phyloP scores from a whole-genome alignment of 352 stramenopile species.

The Phytopythium aichiense region DNA sequence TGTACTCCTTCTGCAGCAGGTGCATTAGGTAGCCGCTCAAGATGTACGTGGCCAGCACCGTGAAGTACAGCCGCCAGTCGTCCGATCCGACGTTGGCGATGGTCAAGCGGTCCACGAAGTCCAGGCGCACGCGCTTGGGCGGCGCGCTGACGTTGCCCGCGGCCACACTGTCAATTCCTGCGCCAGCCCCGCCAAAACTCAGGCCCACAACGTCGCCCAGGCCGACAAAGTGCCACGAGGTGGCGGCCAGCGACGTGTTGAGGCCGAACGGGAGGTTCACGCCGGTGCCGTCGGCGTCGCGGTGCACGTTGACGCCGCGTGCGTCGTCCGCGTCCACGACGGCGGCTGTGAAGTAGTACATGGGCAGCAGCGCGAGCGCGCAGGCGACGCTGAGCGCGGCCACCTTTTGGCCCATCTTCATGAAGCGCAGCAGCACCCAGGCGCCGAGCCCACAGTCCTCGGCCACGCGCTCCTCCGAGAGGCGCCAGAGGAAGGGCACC shows the following conservation, averaged over 20 bases:
- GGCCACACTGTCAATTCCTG: slow-evolving; percentile 3
- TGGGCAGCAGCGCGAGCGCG: slow-evolving; percentile 63
- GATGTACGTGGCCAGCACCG: slow-evolving; percentile 44
- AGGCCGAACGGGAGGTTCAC: slow-evolving; percentile 11
- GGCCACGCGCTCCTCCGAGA: slow-evolving; percentile 55
- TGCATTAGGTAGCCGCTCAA: slow-evolving; percentile 56
- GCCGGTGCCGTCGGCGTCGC: slow-evolving; percentile 19
- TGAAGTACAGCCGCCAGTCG: slow-evolving; percentile 61
- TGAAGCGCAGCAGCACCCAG: slow-evolving; percentile 74
- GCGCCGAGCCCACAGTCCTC: slow-evolving; percentile 62
- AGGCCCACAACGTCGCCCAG: neutral
- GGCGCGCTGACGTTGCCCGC: slow-evolving; percentile 17
- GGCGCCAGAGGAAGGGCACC: slow-evolving; percentile 56
- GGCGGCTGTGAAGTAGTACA: slow-evolving; percentile 54
- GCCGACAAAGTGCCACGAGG: neutral
- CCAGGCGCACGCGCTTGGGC: slow-evolving; percentile 32
- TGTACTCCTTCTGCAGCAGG: slow-evolving; percentile 52
- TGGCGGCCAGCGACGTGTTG: slow-evolving; percentile 11
- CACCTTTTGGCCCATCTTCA: slow-evolving; percentile 66
- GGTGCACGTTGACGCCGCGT: slow-evolving; percentile 14
- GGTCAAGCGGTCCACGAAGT: slow-evolving; percentile 64
- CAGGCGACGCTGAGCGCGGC: slow-evolving; percentile 44
- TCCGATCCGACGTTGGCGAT: slow-evolving; percentile 61
- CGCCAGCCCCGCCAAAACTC: neutral
- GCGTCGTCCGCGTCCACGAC: slow-evolving; percentile 22